These are phyloP conservation scores for Aspergillus biplanus DNA, from an alignment of 495 filamentous ascomycete species.

Conservation along the genomic window DNA sequence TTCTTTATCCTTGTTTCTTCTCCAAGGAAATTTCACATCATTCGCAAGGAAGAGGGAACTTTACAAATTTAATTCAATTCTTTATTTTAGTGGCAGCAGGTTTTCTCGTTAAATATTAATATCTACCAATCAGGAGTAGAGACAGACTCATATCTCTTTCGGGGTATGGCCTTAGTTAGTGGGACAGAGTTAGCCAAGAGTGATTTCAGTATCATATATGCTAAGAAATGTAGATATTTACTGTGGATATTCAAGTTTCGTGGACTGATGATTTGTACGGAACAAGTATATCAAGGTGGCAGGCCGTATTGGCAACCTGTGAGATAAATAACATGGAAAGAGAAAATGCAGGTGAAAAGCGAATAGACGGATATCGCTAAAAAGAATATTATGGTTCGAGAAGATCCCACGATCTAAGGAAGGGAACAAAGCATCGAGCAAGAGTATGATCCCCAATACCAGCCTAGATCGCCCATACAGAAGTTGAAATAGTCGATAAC, in stretches of 20 bases:
- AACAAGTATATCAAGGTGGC: neutral
- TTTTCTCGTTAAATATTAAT: too few species aligned
- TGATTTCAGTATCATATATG: too few species aligned
- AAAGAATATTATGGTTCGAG: neutral
- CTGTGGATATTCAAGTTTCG: too few species aligned
- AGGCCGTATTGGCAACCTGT: neutral
- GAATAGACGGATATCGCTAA: neutral
- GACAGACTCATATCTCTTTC: too few species aligned
- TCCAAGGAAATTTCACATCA: neutral
- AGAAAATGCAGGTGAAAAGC: neutral
- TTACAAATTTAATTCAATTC: too few species aligned
- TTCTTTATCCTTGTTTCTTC: neutral
- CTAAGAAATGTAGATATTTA: too few species aligned
- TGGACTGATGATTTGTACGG: neutral
- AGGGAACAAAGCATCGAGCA: constrained; percentile 21
- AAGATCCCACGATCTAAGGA: constrained; percentile 17
- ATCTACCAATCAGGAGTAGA: too few species aligned
- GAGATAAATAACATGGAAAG: neutral
- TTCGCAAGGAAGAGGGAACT: neutral
- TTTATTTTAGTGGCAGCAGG: too few species aligned
- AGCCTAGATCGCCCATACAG: constrained; percentile 29
- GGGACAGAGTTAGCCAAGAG: too few species aligned
- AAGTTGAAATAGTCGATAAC: constrained; percentile 23
- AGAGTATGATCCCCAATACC: constrained; percentile 21
- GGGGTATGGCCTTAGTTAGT: too few species aligned